These are phyloP conservation scores for Asterella californica DNA, from an alignment of 225 moss, liverwort and hornwort species.

Conservation along the genomic window DNA sequence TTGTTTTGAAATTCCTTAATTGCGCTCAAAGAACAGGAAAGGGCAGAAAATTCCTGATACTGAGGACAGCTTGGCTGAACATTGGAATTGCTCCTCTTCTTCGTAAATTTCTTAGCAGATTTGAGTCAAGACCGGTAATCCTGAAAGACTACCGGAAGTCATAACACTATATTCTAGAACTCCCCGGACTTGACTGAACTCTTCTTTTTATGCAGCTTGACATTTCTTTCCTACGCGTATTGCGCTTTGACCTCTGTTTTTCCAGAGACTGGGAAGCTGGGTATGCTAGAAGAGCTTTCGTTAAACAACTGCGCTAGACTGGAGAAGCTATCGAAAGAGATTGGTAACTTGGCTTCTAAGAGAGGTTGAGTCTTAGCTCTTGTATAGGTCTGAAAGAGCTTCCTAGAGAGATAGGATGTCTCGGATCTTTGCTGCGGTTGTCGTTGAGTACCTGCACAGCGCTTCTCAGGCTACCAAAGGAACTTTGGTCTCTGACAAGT, in stretches of 20 bases:
- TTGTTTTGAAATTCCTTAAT: too few species aligned
- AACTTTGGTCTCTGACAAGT: conserved; percentile 59
- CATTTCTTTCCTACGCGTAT: conserved; percentile 64
- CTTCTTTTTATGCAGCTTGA: conserved; percentile 69
- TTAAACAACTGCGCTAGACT: conserved; percentile 68
- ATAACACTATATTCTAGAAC: too few species aligned
- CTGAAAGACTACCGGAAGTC: too few species aligned
- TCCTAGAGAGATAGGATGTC: conserved; percentile 62
- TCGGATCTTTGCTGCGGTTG: conserved; percentile 63
- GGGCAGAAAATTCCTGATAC: too few species aligned
- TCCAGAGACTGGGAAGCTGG: conserved; percentile 67
- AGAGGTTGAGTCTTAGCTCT: conserved; percentile 64
- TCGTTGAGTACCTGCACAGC: conserved; percentile 80
- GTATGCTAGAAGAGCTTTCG: conserved; percentile 69
- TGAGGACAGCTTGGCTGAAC: too few species aligned
- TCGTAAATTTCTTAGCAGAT: too few species aligned
- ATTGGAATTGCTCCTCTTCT: too few species aligned
- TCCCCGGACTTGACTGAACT: too few species aligned
- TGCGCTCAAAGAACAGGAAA: too few species aligned
- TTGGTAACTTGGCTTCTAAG: conserved; percentile 63
- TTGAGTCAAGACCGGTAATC: too few species aligned
- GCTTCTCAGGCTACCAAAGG: conserved; percentile 61
- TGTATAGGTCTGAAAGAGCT: conserved; percentile 88
- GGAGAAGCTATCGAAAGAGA: conserved; percentile 68
- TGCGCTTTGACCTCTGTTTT: conserved; percentile 69